Conservation (phyloP, 768 basidiomycete species). For the Myochromella boudieri region DNA sequence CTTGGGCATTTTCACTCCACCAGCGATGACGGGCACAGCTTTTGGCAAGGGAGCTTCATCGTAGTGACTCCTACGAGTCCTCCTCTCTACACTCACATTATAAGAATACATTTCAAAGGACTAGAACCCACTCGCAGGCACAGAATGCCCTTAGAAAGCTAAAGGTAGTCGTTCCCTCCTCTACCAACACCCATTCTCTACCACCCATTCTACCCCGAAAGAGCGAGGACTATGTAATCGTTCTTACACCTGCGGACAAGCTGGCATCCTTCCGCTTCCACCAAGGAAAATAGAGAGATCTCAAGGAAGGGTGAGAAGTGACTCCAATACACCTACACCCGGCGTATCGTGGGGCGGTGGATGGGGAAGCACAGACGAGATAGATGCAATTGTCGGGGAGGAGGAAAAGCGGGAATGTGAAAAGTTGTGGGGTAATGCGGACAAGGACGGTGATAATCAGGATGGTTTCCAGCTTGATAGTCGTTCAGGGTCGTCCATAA, state of each 20-base stretch:
- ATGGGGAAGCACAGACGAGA: no score
- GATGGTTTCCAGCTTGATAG: no score
- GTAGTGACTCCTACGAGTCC: no score
- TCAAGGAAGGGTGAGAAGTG: constrained; percentile 5
- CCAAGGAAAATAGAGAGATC: constrained; percentile 29
- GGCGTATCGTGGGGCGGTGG: background rate
- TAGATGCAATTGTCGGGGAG: background rate
- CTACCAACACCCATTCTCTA: no score
- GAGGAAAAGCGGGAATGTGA: constrained; percentile 6
- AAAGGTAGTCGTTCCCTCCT: constrained; percentile 3
- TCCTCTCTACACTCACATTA: no score
- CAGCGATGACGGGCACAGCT: background rate
- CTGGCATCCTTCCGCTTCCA: constrained; percentile 38
- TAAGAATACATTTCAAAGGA: background rate
- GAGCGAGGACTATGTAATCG: constrained; percentile 32
- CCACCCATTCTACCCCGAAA: constrained; percentile 1
- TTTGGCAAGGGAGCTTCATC: no score
- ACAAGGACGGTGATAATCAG: constrained; percentile 1
- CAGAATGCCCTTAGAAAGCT: constrained; percentile 4
- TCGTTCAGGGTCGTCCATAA: constrained; percentile 35
- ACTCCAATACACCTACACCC: constrained; percentile 3
- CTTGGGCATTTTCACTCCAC: constrained; percentile 43
- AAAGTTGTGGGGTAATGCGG: constrained; percentile 11
- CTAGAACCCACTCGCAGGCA: no score
- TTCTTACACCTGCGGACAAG: constrained; percentile 33